A percentile compares a stretch with the other conserved stretches of the same genome.
Conservation (phyloP, 1,284 basidiomycete genomes). For the Phellinidium pouzarii region DNA sequence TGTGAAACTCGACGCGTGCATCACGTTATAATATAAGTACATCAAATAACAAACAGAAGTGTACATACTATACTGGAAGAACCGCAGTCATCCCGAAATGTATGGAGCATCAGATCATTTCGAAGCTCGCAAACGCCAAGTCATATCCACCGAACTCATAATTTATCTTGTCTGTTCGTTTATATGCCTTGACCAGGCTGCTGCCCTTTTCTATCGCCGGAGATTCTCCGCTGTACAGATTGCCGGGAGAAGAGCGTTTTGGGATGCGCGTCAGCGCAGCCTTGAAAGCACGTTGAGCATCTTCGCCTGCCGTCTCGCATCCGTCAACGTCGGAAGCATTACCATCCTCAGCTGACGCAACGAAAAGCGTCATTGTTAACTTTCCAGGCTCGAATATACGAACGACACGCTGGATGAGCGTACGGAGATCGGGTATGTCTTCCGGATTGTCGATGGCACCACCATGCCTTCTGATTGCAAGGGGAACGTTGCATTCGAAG, state of each 20-base stretch:
- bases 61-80: too few species aligned
- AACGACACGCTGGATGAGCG: slow-evolving; percentile 83
- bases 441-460: slow-evolving; percentile 30
- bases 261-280: slow-evolving; percentile 39
- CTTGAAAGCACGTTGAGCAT: slow-evolving; percentile 65
- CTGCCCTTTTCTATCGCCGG: slow-evolving; percentile 17
- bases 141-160: slow-evolving; percentile 98
- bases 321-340: slow-evolving; percentile 41
- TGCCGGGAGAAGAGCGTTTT: neutral
- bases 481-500: slow-evolving; percentile 97
- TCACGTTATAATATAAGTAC: too few species aligned
- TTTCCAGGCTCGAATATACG: slow-evolving; percentile 89
- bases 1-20: too few species aligned
- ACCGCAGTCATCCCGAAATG: too few species aligned
- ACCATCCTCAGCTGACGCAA: slow-evolving; percentile 60
- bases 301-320: slow-evolving; percentile 51
- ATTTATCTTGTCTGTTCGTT: slow-evolving; percentile 91
- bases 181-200: slow-evolving; percentile 34
- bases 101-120: slow-evolving; percentile 41
- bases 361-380: slow-evolving; percentile 87
- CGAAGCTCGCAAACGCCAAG: slow-evolving; percentile 88
- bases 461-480: slow-evolving; percentile 34
- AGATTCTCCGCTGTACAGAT: slow-evolving; percentile 5
- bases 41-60: too few species aligned
- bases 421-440: slow-evolving; percentile 66